Base-by-base conservation (phyloP, 1,284 basidiomycete species). In the Cystobasidiaceae sp. region DNA sequence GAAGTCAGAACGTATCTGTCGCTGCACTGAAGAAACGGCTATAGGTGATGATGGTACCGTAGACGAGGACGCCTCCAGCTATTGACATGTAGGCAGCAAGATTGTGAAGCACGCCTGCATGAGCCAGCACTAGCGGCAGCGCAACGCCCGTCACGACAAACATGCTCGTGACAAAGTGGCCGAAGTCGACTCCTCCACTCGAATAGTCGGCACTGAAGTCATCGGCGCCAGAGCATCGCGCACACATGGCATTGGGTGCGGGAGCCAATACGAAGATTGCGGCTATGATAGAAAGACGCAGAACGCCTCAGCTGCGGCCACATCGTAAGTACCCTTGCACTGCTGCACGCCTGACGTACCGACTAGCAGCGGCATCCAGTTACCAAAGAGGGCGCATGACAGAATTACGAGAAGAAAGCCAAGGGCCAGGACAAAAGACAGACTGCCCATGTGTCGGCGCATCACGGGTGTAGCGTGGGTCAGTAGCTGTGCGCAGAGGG, bases 381-480 rank as follows among this genome's bases (percentile, higher is more conserved):
- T 98, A 34, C 85, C 79, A 87, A 89, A 98, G 39, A 98, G 81
- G 25, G 96, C 94, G 76, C 96, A 98, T 0, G 91, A 93, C 30
- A 99, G 86, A 77, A 99, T 99, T 75, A 98, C 90, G 74, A 98
- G 85, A 64, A 98, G 81, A 80, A 98, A 99, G 27, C 96, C 96
- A 30, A 96, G 83, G 13, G 96, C 96, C 44, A 99, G 86, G 65
- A 97, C 90, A 78, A 98, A 96, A 3, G 94, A 93, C 58, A 97
- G 85, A 67, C 61, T 64, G 44, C 21, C 17, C 4, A 7, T 11
- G n/a, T 5, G 23, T 28, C 23, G 19, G 37, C 21, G 39, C 32
- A 9, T 13, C 15, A 23, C 17, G 23, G 9, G 11, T 9, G 30
- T 11, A 37, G 30, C 19, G 11, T 27, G 17, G 9, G 37, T 17